Evolutionary conservation across 2,329 filamentous ascomycete genomes (phyloP).

Genomic region (Cladosporium colombiae): DNA sequence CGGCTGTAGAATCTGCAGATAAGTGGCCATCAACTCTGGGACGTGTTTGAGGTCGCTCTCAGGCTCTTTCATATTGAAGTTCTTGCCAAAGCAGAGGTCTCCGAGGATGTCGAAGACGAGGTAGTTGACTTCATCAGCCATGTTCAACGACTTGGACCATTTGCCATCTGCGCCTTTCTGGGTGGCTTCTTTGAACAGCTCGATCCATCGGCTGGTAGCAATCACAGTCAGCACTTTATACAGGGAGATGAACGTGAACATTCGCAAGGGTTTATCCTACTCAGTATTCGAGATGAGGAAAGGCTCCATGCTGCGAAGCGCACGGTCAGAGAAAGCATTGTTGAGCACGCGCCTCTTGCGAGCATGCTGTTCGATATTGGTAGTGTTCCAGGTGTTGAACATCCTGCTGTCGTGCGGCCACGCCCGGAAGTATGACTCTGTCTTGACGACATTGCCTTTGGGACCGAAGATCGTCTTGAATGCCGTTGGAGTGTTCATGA

Average conservation of each 20-base stretch:
- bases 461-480: slow-evolving; percentile 26
- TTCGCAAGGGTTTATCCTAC: not conserved
- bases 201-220: not conserved
- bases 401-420: slow-evolving; percentile 23
- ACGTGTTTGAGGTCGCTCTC: slow-evolving; percentile 35
- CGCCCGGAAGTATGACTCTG: slow-evolving; percentile 24
- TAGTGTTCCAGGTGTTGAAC: slow-evolving; percentile 27
- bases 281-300: slow-evolving; percentile 26
- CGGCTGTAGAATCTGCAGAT: slow-evolving; percentile 22
- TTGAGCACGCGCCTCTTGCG: slow-evolving; percentile 24
- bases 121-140: slow-evolving; percentile 45
- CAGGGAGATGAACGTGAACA: not conserved
- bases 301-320: slow-evolving; percentile 23
- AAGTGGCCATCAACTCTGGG: slow-evolving; percentile 23
- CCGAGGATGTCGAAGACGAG: slow-evolving; percentile 51
- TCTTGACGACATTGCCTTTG: slow-evolving; percentile 27
- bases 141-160: slow-evolving; percentile 36
- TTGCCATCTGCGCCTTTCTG: not conserved
- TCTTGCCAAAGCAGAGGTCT: slow-evolving; percentile 43
- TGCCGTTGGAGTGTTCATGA: slow-evolving; percentile 26
- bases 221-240: not conserved
- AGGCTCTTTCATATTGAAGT: slow-evolving; percentile 45
- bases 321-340: slow-evolving; percentile 27
- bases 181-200: slow-evolving; percentile 1
- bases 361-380: slow-evolving; percentile 23